A percentile compares a stretch with the other conserved stretches of the same genome.
Conservation (phyloP, 441 rosid genomes). For the Populus hybrid region DNA sequence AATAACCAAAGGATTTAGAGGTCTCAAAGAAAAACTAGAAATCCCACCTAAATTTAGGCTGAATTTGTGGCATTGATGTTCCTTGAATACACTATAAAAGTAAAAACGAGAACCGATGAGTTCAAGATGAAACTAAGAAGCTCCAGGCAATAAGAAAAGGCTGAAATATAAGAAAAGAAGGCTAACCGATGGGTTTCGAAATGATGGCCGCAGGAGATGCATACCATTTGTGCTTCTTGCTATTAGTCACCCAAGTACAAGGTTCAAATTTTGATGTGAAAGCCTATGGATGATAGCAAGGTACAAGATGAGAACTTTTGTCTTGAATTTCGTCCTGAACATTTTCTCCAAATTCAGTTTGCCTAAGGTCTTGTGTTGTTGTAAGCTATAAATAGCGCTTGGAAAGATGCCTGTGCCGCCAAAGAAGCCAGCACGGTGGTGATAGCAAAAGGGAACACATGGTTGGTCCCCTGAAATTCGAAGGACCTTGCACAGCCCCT, state of each 20-base stretch:
- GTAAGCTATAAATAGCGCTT: constrained; percentile 37
- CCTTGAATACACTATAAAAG: background rate
- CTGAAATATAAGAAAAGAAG: background rate
- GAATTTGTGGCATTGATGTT: background rate
- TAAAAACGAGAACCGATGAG: no score
- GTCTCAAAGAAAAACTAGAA: background rate
- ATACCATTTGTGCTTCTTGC: constrained; percentile 1
- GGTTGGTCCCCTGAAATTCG: constrained; percentile 20
- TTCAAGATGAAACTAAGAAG: background rate
- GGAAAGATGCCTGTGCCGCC: constrained; percentile 45
- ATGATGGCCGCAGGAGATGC: background rate
- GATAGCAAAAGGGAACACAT: constrained; percentile 39
- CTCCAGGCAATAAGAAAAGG: background rate
- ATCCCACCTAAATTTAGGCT: background rate
- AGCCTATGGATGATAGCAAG: constrained; percentile 28
- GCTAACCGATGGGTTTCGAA: background rate
- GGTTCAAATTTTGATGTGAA: constrained; percentile 16
- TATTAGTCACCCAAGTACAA: background rate
- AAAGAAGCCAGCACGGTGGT: constrained; percentile 26
- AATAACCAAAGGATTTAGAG: background rate
- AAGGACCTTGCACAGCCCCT: constrained; percentile 52
- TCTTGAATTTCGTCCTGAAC: no score
- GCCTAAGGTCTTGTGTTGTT: no score
- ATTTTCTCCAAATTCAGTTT: no score
- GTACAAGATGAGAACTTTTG: constrained; percentile 11